Evolutionary conservation across 1,139 yeast species (phyloP), one percentile per base, ranked within the genome.

Genomic region (Blastobotrys apis): DNA sequence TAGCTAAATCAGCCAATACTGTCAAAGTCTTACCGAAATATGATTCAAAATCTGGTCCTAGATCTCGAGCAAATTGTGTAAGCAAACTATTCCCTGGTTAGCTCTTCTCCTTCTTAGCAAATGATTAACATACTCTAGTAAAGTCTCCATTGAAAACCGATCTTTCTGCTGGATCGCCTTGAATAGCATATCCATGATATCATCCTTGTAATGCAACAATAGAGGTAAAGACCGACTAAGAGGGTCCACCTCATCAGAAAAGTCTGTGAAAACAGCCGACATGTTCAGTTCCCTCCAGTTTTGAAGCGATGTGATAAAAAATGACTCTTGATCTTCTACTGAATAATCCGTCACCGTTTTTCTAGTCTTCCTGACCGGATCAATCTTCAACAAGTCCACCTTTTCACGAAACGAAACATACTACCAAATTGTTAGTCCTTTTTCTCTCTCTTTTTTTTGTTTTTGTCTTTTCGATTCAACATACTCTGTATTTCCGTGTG

Each of bases 221-320:
- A 85, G 94, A 0, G 97, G 92, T 43, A 94, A 69, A 3, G 95
- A 81, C 57, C 82, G 84, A 17, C 78, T 70, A 16, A 74, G 56
- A 2, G 72, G 69, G 47, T 77, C 78, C 2, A 84, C 75, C 44
- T 74, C 72, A 13, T 74, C 75, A 4, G 74, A 69, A 57, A 88
- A 83, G 9, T 75, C 79, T 5, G 82, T 75, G 60, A 87, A 92
- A 44, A 73, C 73, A 3, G 80, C 81, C 43, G 96, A 82, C 48
- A 87, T 66, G 61, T 90, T 92, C 45, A 87, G 77, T 59, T 92
- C 97, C 50, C 72, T 74, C 97, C 97, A 92, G 57, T 86, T 88
- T 44, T 83, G 82, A 49, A 85, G 71, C 0, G 95, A 80, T 5
- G 94, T 75, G 32, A 81, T 66, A 55, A 90, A 85, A 64, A 84